phyloP scores from a whole-genome alignment of 257 asterid species.

The Scutellaria minor region DNA sequence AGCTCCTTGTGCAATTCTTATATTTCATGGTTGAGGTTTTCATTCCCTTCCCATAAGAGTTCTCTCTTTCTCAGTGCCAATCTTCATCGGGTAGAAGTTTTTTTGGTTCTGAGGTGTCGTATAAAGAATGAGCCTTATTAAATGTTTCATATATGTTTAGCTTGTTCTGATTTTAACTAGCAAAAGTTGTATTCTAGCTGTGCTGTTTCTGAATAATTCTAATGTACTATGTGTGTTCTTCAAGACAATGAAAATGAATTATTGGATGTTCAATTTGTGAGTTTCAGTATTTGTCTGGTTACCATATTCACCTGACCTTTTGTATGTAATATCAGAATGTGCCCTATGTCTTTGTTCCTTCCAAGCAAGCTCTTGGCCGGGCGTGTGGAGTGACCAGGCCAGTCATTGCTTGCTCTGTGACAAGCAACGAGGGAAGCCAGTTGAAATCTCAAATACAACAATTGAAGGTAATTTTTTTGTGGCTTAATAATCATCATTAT shows the following conservation, averaged over 20 bases:
- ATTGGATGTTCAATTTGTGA: background rate
- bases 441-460: conserved; percentile 87
- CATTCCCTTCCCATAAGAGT: background rate
- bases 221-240: no score
- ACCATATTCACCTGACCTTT: background rate
- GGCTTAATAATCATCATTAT: background rate
- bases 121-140: background rate
- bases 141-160: background rate
- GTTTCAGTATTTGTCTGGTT: background rate
- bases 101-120: background rate
- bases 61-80: background rate
- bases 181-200: background rate
- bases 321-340: conserved; percentile 51
- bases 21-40: background rate
- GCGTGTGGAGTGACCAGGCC: conserved; percentile 96
- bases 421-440: conserved; percentile 88
- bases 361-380: conserved; percentile 86
- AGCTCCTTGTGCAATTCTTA: background rate
- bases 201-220: background rate
- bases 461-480: conserved; percentile 55
- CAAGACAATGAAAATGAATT: background rate
- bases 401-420: conserved; percentile 86
- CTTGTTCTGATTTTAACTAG: background rate
- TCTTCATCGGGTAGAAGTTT: background rate
- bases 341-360: conserved; percentile 74